Evolutionary conservation across 176 grass and related monocot genomes (phyloP).

Genomic region (Carex myosuroides): DNA sequence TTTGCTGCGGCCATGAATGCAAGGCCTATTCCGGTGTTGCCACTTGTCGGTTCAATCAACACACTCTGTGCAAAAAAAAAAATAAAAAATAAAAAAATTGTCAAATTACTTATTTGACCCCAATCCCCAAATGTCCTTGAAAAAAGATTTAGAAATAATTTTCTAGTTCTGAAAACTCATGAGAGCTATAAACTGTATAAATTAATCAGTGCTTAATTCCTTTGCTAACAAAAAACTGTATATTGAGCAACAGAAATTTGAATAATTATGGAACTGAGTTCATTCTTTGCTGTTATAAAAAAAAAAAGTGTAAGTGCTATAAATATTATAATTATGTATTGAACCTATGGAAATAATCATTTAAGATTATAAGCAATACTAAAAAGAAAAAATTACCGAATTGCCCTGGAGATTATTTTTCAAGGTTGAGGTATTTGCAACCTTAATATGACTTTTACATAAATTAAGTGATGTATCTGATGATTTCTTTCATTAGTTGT

Average conservation of each 20-base stretch:
- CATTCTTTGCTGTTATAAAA: background rate
- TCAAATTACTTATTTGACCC: background rate
- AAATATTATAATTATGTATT: background rate
- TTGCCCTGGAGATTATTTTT: background rate
- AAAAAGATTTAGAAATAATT: too few species aligned
- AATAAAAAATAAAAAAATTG: too few species aligned
- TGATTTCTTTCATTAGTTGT: background rate
- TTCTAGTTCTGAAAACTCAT: too few species aligned
- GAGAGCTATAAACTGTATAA: too few species aligned
- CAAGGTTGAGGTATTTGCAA: background rate
- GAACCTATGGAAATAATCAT: background rate
- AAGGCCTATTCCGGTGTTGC: conserved; percentile 87
- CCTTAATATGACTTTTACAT: background rate
- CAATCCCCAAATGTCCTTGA: too few species aligned
- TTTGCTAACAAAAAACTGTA: too few species aligned
- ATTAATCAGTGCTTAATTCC: too few species aligned
- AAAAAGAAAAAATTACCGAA: background rate
- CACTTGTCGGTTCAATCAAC: conserved; percentile 87
- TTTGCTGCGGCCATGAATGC: conserved; percentile 95
- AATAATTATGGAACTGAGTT: background rate
- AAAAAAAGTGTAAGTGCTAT: background rate
- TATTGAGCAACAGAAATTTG: background rate
- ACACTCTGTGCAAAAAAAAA: conserved; percentile 42
- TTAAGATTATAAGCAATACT: background rate
- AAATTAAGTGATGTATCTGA: background rate